phyloP scores from a whole-genome alignment of 441 rosid genomes.

The Gossypium schwendimanii region DNA sequence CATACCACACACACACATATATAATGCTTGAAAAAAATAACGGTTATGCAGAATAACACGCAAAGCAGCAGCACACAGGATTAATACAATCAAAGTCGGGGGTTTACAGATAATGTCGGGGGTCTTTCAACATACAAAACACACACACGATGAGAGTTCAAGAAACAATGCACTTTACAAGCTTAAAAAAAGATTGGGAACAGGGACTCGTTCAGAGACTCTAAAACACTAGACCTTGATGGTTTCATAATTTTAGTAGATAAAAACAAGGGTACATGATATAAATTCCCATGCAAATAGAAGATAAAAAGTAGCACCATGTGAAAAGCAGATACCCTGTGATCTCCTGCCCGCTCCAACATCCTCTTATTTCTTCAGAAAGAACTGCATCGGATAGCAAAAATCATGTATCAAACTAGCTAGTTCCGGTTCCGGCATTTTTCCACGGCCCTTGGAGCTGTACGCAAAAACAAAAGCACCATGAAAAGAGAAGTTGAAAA shows the following conservation, averaged over 20 bases:
- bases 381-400: slow-evolving; percentile 15
- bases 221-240: slow-evolving; percentile 17
- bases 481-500: not conserved
- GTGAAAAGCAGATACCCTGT: not conserved
- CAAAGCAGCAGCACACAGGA: not conserved
- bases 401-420: slow-evolving; percentile 11
- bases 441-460: slow-evolving; percentile 69
- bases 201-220: slow-evolving; percentile 24
- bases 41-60: not conserved
- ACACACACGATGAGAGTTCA: slow-evolving; percentile 17
- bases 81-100: slow-evolving; percentile 5
- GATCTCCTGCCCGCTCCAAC: slow-evolving; percentile 27
- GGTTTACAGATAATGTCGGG: slow-evolving; percentile 7
- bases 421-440: slow-evolving; percentile 50
- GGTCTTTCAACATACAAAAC: slow-evolving; percentile 19
- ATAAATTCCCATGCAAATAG: slow-evolving; percentile 3
- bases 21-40: not conserved
- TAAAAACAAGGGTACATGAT: slow-evolving; percentile 19
- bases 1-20: not conserved
- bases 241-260: slow-evolving; percentile 17
- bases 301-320: too few species aligned
- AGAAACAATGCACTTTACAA: slow-evolving; percentile 40
- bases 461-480: slow-evolving; percentile 3
- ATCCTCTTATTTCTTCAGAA: not conserved
- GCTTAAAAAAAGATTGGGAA: slow-evolving; percentile 6